These are phyloP conservation scores for Akebia trifoliata DNA, from an alignment of 164 flowering plant genomes.

Conservation along the genomic window DNA sequence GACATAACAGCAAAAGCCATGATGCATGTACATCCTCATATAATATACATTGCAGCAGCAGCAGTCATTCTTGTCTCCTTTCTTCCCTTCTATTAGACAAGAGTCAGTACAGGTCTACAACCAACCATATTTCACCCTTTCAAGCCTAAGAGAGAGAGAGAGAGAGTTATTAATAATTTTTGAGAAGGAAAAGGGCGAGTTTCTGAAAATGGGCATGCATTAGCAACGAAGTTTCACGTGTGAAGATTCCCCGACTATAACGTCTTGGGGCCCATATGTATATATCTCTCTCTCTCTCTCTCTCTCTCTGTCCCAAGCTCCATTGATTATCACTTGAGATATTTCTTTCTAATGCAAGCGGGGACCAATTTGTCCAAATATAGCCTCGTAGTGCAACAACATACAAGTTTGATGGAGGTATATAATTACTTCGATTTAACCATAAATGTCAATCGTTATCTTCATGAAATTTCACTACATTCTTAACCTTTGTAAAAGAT, in stretches of 20 bases:
- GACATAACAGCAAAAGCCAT: not conserved
- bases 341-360: not conserved
- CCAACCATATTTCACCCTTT: no score
- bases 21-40: not conserved
- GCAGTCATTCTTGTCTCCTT: conserved; percentile 14
- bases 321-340: not conserved
- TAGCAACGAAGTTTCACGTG: conserved; percentile 16
- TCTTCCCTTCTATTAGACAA: conserved; percentile 23
- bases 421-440: no score
- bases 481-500: no score
- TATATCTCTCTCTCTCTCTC: not conserved
- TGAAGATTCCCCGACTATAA: conserved; percentile 10
- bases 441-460: no score
- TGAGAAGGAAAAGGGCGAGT: not conserved
- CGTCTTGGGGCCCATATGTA: conserved; percentile 14
- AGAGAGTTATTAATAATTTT: not conserved
- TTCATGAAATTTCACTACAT: no score
- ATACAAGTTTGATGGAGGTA: no score
- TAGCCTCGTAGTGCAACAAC: no score
- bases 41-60: not conserved
- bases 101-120: no score
- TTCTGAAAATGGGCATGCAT: conserved; percentile 16
- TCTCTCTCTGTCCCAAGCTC: not conserved
- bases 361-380: no score
- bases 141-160: not conserved